Evolutionary conservation across 805 yeast species (phyloP).

Genomic region (Saturnispora besseyi): DNA sequence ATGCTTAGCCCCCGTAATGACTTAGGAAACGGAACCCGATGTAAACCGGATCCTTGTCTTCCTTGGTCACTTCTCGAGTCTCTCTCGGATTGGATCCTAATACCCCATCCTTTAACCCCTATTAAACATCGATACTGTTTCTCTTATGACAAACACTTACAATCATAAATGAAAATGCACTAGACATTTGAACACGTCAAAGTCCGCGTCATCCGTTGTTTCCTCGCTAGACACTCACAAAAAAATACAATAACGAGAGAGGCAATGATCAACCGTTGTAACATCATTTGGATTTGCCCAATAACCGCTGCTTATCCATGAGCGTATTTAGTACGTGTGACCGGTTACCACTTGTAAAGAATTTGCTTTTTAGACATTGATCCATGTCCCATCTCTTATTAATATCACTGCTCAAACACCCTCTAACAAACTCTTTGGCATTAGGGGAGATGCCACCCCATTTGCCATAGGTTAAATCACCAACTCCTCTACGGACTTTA

Average conservation of each 20-base stretch:
- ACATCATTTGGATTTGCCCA: neutral
- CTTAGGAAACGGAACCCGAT: neutral
- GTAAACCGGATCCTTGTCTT: too few species aligned
- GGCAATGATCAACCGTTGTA: neutral
- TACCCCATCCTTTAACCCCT: too few species aligned
- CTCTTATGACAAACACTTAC: too few species aligned
- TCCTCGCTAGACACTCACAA: too few species aligned
- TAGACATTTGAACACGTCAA: too few species aligned
- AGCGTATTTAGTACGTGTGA: neutral
- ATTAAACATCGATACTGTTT: too few species aligned
- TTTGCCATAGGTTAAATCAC: conserved; percentile 31
- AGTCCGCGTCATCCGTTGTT: too few species aligned
- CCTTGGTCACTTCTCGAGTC: too few species aligned
- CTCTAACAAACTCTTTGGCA: conserved; percentile 39
- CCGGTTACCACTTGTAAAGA: conserved; percentile 7
- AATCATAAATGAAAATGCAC: too few species aligned
- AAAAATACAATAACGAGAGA: neutral
- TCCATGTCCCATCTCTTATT: conserved; percentile 10
- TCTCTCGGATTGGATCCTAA: too few species aligned
- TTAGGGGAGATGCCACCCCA: conserved; percentile 35
- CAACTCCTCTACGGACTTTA: conserved; percentile 33
- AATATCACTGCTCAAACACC: conserved; percentile 33
- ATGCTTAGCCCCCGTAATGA: neutral
- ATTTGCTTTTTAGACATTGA: conserved; percentile 2
- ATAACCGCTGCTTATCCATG: neutral